Percentiles rank a stretch among this genome's conserved stretches.
Evolutionary conservation across 2,329 filamentous ascomycete species (phyloP).

Genomic region (Zasmidium cellare): DNA sequence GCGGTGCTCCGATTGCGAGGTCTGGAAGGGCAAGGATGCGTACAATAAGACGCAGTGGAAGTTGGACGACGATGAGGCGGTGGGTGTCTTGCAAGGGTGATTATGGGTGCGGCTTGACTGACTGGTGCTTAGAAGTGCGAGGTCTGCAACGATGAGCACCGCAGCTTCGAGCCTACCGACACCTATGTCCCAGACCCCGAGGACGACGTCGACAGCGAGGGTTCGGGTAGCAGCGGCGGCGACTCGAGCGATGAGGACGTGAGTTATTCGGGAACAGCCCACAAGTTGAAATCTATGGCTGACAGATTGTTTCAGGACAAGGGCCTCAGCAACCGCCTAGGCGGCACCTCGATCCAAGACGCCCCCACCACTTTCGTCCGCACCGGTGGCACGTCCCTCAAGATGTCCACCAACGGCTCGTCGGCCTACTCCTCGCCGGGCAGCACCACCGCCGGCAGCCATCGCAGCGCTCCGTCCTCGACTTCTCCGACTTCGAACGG

Average conservation of each 20-base stretch:
- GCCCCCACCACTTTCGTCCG: too few relatives aligned
- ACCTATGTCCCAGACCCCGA: constrained; percentile 6
- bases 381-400: too few relatives aligned
- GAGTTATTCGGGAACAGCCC: not conserved
- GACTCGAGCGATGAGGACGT: constrained; percentile 5
- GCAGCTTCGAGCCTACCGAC: constrained; percentile 20
- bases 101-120: not conserved
- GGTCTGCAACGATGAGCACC: constrained; percentile 19
- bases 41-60: constrained; percentile 29
- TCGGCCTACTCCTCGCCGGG: not conserved
- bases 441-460: not conserved
- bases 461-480: not conserved
- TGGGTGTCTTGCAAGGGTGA: constrained; percentile 8
- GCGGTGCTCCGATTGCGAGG: constrained; percentile 26
- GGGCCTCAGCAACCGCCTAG: not conserved
- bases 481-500: not conserved
- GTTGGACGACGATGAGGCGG: constrained; percentile 22
- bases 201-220: constrained; percentile 11
- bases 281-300: not conserved
- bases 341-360: not conserved
- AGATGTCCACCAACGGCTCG: too few relatives aligned
- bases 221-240: constrained; percentile 4
- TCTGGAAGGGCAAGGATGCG: constrained; percentile 21
- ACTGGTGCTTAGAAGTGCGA: constrained; percentile 22
- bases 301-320: not conserved